phyloP scores from a whole-genome alignment of 176 grass and related monocot genomes.

The Aegilops bicornis region DNA sequence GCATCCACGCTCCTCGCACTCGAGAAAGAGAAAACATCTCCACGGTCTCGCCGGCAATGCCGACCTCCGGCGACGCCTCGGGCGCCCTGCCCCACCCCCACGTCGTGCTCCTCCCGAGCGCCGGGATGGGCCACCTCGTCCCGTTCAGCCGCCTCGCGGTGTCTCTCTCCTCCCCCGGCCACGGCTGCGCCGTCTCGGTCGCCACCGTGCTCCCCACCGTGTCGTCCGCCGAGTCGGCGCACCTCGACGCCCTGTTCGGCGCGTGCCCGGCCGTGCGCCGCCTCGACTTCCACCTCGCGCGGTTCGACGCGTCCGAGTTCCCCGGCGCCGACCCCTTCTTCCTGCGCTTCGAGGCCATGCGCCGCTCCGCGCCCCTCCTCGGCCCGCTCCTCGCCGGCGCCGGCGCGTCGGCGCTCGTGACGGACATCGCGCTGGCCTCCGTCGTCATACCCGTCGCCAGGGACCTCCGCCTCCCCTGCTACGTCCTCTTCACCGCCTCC shows the following conservation, averaged over 20 bases:
- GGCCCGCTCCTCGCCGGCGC: slow-evolving; percentile 36
- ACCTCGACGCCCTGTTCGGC: slow-evolving; percentile 38
- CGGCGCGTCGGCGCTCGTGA: slow-evolving; percentile 38
- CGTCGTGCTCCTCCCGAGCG: slow-evolving; percentile 68
- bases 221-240: slow-evolving; percentile 53
- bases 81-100: slow-evolving; percentile 40
- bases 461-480: slow-evolving; percentile 41
- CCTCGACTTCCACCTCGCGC: slow-evolving; percentile 47
- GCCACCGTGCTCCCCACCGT: slow-evolving; percentile 51
- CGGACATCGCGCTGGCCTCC: slow-evolving; percentile 49
- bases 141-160: slow-evolving; percentile 66
- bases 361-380: slow-evolving; percentile 51
- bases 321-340: slow-evolving; percentile 62
- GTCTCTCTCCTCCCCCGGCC: slow-evolving; percentile 23
- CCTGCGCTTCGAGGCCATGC: slow-evolving; percentile 57
- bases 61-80: neutral
- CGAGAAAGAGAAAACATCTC: neutral
- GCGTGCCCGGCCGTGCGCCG: slow-evolving; percentile 35
- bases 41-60: neutral
- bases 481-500: slow-evolving; percentile 67
- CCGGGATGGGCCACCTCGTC: slow-evolving; percentile 76
- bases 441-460: slow-evolving; percentile 34
- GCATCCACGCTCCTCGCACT: neutral
- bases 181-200: slow-evolving; percentile 59
- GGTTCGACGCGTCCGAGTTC: slow-evolving; percentile 47